Base-by-base conservation (phyloP, 768 basidiomycete genomes). In the Mycena chlorophos region DNA sequence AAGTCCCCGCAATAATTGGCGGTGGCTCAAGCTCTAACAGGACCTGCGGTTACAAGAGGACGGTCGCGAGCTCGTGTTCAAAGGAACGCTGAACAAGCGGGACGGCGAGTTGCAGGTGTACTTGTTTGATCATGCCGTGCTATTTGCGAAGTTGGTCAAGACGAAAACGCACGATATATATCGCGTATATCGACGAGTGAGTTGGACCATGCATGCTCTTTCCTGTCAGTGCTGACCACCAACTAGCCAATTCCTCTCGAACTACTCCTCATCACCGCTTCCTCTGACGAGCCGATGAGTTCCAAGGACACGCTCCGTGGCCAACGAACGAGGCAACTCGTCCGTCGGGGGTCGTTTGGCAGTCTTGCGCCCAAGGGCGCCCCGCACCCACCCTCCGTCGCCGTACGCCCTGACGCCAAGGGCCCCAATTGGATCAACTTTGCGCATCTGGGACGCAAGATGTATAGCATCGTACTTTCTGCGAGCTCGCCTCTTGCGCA, bases 41-140 rank as follows among this genome's bases (percentile, higher is more conserved):
- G 88, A 98, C 66, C 75, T 99, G 42, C 84, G 89, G 27, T 72
- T 99, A 52, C 81, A 81, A 50, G 94, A 98, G 63, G 91, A 96
- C 65, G 87, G 85, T 5, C 85, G 97, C 14, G 89, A 98, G 75
- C 81, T 98, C 65, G 82, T 98, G 25, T 90, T 89, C 73, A 98
- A 94, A 72, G 94, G 94, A 20, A 73, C 84, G 25, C 75, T 98
- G 62, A 97, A 91, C 68, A 91, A 94, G 67, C 85, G 94, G 6
- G 93, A 86, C 64, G 94, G 93, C 16, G 96, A 98, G 68, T 77
- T 98, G 48, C 83, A 91, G 64, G 91, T 96, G 5, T 98, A 96
- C 76, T 72, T 99, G 65, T 97, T 99, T 67, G 97, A 99, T 69
- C 97, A 99, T 70, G 94, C 94, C 1, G 74, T 99, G 39, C 75